A percentile compares a stretch with the other conserved stretches of the same genome.
Conservation (phyloP, 768 basidiomycete genomes). For the Tephrocybe sp. region DNA sequence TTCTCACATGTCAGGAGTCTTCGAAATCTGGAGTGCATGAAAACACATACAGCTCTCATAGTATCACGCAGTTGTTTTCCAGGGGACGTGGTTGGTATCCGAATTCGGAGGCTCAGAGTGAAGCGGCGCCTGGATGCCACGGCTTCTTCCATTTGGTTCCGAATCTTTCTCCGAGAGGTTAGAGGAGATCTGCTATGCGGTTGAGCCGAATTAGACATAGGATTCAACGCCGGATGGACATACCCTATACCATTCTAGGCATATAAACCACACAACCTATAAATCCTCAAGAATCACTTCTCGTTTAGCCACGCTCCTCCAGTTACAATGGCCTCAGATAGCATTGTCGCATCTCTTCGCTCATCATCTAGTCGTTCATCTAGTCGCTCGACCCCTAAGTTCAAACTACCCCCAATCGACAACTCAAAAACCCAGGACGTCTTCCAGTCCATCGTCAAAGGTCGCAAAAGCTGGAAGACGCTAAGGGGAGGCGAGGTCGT, state of each 20-base stretch:
- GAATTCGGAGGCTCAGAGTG: slow-evolving; percentile 18
- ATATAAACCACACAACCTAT: slow-evolving; percentile 26
- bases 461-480: slow-evolving; percentile 76
- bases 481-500: slow-evolving; percentile 70
- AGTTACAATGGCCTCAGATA: slow-evolving; percentile 17
- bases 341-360: slow-evolving; percentile 10
- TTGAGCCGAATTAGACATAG: slow-evolving; percentile 33
- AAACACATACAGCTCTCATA: background rate
- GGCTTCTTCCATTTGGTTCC: slow-evolving; percentile 20
- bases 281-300: slow-evolving; percentile 24
- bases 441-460: slow-evolving; percentile 62
- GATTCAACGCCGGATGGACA: slow-evolving; percentile 21
- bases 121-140: slow-evolving; percentile 18
- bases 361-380: slow-evolving; percentile 10
- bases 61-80: background rate
- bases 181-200: slow-evolving; percentile 29
- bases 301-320: slow-evolving; percentile 13
- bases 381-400: slow-evolving; percentile 14
- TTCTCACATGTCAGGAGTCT: background rate
- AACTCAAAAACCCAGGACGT: slow-evolving; percentile 50
- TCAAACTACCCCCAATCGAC: slow-evolving; percentile 25
- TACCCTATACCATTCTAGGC: slow-evolving; percentile 22
- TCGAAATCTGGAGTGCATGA: background rate
- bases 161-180: slow-evolving; percentile 31
- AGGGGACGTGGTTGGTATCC: background rate